Evolutionary conservation across 2,329 filamentous ascomycete species (phyloP).

Genomic region (Geoglossum cookeanum): DNA sequence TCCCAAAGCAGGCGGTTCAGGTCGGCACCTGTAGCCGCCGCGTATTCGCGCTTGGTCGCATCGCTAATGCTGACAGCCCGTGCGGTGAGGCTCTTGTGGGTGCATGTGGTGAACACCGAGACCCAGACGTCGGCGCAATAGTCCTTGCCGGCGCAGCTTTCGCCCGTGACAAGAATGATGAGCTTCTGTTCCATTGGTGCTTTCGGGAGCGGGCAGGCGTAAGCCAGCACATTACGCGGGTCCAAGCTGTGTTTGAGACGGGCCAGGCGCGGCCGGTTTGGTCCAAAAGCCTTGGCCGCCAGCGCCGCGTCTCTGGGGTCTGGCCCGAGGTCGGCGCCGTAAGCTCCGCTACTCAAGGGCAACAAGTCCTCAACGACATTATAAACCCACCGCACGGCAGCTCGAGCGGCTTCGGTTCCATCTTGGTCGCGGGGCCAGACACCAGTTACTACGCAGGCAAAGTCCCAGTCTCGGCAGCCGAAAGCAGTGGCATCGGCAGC

Average conservation of each 20-base stretch:
- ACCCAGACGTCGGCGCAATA: slow-evolving; percentile 36
- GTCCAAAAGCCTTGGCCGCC: slow-evolving; percentile 36
- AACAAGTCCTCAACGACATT: slow-evolving; percentile 27
- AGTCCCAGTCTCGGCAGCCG: slow-evolving; percentile 43
- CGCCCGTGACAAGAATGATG: slow-evolving; percentile 38
- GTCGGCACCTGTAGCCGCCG: slow-evolving; percentile 28
- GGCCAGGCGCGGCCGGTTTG: slow-evolving; percentile 30
- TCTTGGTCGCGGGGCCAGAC: slow-evolving; percentile 39
- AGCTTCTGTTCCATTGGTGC: slow-evolving; percentile 22
- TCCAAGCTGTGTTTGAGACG: slow-evolving; percentile 32
- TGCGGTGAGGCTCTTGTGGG: slow-evolving; percentile 17
- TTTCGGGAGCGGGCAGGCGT: slow-evolving; percentile 34
- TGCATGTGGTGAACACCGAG: slow-evolving; percentile 18
- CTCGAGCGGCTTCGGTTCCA: slow-evolving; percentile 21
- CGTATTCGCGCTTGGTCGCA: slow-evolving; percentile 37
- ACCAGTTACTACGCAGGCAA: slow-evolving; percentile 43
- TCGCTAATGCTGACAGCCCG: slow-evolving; percentile 37
- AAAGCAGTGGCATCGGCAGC: slow-evolving; percentile 33
- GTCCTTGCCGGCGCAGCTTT: slow-evolving; percentile 39
- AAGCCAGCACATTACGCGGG: slow-evolving; percentile 31
- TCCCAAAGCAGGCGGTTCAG: slow-evolving; percentile 29
- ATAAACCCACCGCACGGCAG: slow-evolving; percentile 37
- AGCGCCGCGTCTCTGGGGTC: slow-evolving; percentile 36
- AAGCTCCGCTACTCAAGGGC: slow-evolving; percentile 31
- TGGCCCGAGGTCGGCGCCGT: slow-evolving; percentile 42